Conservation (phyloP, 2,329 filamentous ascomycete genomes). For the Diaporthe eres region DNA sequence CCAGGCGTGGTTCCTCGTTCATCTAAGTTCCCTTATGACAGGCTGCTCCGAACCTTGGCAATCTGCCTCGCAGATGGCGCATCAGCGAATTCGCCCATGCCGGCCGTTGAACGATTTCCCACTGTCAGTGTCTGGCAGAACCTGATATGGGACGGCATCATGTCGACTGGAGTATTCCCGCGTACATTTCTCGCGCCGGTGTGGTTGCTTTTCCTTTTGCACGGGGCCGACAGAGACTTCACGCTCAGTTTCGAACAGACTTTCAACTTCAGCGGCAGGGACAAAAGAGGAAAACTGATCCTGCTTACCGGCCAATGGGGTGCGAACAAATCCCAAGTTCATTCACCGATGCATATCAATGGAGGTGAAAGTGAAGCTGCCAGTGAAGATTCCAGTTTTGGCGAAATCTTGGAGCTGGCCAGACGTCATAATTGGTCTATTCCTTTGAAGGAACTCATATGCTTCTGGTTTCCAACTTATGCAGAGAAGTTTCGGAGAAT, state of each 20-base stretch:
- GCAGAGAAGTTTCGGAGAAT: not conserved
- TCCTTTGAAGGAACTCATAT: not conserved
- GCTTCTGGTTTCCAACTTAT: not conserved
- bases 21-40: not conserved
- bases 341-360: not conserved
- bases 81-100: not conserved
- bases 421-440: not conserved
- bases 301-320: not conserved
- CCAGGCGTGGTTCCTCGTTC: too few species aligned
- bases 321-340: not conserved
- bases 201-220: slow-evolving; percentile 8
- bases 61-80: not conserved
- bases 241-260: not conserved
- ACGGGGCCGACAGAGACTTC: slow-evolving; percentile 1
- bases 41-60: slow-evolving; percentile 4
- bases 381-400: not conserved
- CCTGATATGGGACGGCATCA: not conserved
- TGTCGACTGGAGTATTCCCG: not conserved
- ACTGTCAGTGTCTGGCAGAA: not conserved
- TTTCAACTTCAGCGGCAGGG: not conserved
- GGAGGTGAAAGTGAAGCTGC: too few species aligned
- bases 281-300: not conserved
- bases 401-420: not conserved
- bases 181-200: not conserved
- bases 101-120: fast-evolving